Evolutionary conservation across 495 filamentous ascomycete genomes (phyloP).

Genomic region (Tuber melanosporum): DNA sequence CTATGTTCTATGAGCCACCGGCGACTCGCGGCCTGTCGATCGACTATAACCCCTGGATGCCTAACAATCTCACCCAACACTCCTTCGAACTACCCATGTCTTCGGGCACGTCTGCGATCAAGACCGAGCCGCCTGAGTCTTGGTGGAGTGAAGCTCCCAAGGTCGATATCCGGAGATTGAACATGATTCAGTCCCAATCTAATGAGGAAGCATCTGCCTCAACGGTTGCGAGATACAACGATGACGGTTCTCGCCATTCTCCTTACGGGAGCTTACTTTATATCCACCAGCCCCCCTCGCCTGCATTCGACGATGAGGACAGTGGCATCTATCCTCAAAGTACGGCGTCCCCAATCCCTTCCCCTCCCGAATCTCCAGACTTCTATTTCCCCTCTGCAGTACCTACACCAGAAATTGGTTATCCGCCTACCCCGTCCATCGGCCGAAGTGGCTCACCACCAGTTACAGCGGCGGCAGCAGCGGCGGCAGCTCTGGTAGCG

Average conservation of each 20-base stretch:
- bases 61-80: conserved; percentile 16
- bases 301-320: conserved; percentile 32
- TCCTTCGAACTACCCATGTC: conserved; percentile 22
- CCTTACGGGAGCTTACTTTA: conserved; percentile 28
- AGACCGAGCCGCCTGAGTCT: conserved; percentile 15
- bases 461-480: conserved; percentile 26
- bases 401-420: conserved; percentile 33
- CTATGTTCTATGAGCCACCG: conserved; percentile 27
- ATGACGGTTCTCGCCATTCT: conserved; percentile 17
- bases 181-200: conserved; percentile 10
- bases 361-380: conserved; percentile 40
- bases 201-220: conserved; percentile 13
- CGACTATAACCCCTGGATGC: conserved; percentile 23
- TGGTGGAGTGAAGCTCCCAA: conserved; percentile 27
- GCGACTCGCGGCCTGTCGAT: conserved; percentile 19
- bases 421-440: conserved; percentile 30
- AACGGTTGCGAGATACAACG: conserved; percentile 18
- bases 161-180: conserved; percentile 11
- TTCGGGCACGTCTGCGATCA: conserved; percentile 12
- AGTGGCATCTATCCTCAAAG: conserved; percentile 25
- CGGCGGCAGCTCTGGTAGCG: conserved; percentile 32
- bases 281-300: conserved; percentile 33
- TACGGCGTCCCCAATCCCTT: conserved; percentile 34
- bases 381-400: conserved; percentile 31
- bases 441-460: conserved; percentile 32